Conservation (phyloP, 78 protist species). For the Goniomonas avonlea region DNA sequence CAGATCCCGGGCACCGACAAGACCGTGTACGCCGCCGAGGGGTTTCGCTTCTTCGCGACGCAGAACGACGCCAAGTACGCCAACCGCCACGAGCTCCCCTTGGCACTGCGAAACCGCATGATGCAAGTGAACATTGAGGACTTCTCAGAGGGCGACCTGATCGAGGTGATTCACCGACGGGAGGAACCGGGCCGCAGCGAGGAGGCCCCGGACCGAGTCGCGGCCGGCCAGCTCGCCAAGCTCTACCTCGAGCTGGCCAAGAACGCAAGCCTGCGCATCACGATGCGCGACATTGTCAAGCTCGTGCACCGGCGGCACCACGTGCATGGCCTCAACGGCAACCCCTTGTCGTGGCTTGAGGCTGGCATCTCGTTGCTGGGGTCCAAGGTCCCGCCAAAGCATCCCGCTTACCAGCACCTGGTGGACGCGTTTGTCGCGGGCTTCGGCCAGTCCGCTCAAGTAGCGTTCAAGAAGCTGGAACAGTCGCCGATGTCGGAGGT, state of each 20-base stretch:
- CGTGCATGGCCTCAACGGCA: not conserved
- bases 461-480: too few relatives aligned
- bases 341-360: not conserved
- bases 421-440: too few relatives aligned
- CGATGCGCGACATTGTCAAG: not conserved
- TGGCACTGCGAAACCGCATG: not conserved
- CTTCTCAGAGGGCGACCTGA: not conserved
- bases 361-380: not conserved
- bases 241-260: not conserved
- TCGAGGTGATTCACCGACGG: not conserved
- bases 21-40: not conserved
- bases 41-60: constrained; percentile 16
- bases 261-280: not conserved
- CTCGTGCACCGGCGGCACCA: not conserved
- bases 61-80: not conserved
- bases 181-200: too few relatives aligned
- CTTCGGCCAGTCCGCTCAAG: too few relatives aligned
- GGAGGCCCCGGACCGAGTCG: too few relatives aligned
- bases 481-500: too few relatives aligned
- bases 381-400: too few relatives aligned
- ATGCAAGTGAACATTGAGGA: not conserved
- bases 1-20: not conserved
- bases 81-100: not conserved
- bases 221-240: not conserved
- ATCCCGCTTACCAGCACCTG: too few relatives aligned